Evolutionary conservation across 306 rosid species (phyloP), one percentile per base, ranked within the genome.

Genomic region (Alnus rubra): DNA sequence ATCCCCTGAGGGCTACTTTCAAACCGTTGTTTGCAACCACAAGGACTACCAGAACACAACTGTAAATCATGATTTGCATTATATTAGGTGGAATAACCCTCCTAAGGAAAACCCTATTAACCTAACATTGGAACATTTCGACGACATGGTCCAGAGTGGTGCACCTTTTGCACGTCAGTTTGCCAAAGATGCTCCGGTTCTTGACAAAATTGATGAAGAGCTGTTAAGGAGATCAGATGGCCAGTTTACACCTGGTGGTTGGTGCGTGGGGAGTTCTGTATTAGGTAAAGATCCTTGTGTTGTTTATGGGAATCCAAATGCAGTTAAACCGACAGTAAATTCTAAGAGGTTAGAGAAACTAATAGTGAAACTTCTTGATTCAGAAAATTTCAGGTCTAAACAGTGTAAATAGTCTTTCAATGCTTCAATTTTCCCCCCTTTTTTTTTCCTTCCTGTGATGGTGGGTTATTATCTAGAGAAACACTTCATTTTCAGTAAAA

Each of bases 21-120:
- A 95, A 49, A 90, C 97, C 0, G 93, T 91, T 72, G 83, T 86
- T 28, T 95, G 99, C 86, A 95, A 93, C 84, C 94, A 91, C 85
- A 95, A 93, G 85, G 96, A 95, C 75, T 90, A 88, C 79, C 99
- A 95, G 80, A 91, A 93, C 90, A 95, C 97, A 0, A 93, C 94
- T 2, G 87, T 91, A 50, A 95, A 93, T 71, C 89, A 93, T 65
- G 95, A 91, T 86, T 77, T 95, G 73, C 99, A 85, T 59, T 92
- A 87, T 53, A 58, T 81, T 68, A 89, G 71, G 83, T 91, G 97
- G 98, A 93, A 92, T 76, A 86, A 71, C 58, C 95, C 92, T 39
- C 97, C 97, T 1, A 89, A 88, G 84, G 89, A 88, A 79, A 67
- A 85, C 77, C 97, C 97, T 3, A 14, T 95, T 28, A 74, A 81